Evolutionary conservation across 1,284 basidiomycete species (phyloP).

Genomic region (Ganoderma meredithae): DNA sequence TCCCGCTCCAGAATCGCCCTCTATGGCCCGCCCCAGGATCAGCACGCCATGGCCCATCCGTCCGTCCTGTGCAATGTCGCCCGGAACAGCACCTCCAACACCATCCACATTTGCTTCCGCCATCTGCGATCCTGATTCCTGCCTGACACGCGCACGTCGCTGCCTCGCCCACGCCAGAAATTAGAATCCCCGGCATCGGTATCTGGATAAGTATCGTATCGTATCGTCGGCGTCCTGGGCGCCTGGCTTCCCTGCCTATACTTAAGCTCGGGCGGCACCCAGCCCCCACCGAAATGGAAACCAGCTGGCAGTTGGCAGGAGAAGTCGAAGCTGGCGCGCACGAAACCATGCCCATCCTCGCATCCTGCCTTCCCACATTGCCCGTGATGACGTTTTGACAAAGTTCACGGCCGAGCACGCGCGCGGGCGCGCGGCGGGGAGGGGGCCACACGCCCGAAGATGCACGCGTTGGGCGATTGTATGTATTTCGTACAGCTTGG

Average conservation of each 20-base stretch:
- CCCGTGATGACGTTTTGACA: slow-evolving; percentile 2
- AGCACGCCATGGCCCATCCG: slow-evolving; percentile 12
- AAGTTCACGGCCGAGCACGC: slow-evolving; percentile 7
- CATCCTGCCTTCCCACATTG: not conserved
- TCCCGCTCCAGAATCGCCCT: slow-evolving; percentile 13
- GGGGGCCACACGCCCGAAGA: slow-evolving; percentile 1
- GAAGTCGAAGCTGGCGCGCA: slow-evolving; percentile 17
- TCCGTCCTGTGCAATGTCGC: slow-evolving; percentile 5
- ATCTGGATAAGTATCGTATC: slow-evolving; percentile 21
- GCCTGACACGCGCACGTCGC: slow-evolving; percentile 25
- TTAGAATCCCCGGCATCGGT: slow-evolving; percentile 21
- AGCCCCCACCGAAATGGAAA: slow-evolving; percentile 22
- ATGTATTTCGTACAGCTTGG: slow-evolving; percentile 7
- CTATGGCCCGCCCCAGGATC: slow-evolving; percentile 15
- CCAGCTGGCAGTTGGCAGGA: slow-evolving; percentile 22
- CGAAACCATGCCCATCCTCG: not conserved
- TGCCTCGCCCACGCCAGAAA: slow-evolving; percentile 7
- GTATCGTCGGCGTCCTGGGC: slow-evolving; percentile 16
- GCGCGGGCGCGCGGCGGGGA: no score
- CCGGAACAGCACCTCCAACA: slow-evolving; percentile 8
- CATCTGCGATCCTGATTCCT: slow-evolving; percentile 26
- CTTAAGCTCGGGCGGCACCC: slow-evolving; percentile 14
- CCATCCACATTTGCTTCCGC: slow-evolving; percentile 30
- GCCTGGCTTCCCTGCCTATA: slow-evolving; percentile 12
- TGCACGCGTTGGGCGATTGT: slow-evolving; percentile 8